Conservation (phyloP, 1,284 basidiomycete genomes). For the Cryptococcus sp. region DNA sequence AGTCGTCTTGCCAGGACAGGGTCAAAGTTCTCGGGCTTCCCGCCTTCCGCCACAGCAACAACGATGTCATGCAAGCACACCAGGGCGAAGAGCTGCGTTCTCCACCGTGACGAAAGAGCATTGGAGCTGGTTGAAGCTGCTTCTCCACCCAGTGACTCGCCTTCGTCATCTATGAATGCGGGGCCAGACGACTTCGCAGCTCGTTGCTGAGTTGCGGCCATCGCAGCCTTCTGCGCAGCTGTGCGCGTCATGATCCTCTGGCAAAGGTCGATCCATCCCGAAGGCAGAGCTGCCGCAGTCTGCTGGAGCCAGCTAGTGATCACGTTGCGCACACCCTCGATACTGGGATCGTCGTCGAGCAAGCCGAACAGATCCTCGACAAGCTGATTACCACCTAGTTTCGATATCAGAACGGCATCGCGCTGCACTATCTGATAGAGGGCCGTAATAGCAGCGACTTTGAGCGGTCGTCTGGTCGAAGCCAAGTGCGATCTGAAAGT, state of each 20-base stretch:
- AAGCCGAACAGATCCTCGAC: conserved; percentile 94
- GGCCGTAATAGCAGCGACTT: conserved; percentile 91
- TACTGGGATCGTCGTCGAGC: conserved; percentile 86
- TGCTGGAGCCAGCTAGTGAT: conserved; percentile 95
- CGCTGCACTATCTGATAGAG: conserved; percentile 97
- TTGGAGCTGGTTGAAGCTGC: conserved; percentile 27
- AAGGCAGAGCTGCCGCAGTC: conserved; percentile 88
- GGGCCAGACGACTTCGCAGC: conserved; percentile 47
- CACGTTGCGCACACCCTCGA: conserved; percentile 91
- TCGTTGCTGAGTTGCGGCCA: conserved; percentile 24
- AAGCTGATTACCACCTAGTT: conserved; percentile 86
- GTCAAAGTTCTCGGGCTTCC: conserved; percentile 79
- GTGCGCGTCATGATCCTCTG: conserved; percentile 82
- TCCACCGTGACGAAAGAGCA: conserved; percentile 79
- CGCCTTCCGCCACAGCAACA: conserved; percentile 69
- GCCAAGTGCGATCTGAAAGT: conserved; percentile 74
- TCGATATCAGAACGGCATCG: conserved; percentile 88
- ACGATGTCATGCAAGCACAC: conserved; percentile 91
- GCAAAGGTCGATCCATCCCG: conserved; percentile 97
- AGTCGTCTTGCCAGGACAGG: conserved; percentile 61
- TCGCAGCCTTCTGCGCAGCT: conserved; percentile 63
- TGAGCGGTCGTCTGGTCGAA: conserved; percentile 77
- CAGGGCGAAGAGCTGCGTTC: conserved; percentile 93
- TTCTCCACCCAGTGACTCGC: conserved; percentile 73
- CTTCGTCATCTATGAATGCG: conserved; percentile 82